phyloP scores from a whole-genome alignment of 179 eudicot species.

The Spinacia oleracea region DNA sequence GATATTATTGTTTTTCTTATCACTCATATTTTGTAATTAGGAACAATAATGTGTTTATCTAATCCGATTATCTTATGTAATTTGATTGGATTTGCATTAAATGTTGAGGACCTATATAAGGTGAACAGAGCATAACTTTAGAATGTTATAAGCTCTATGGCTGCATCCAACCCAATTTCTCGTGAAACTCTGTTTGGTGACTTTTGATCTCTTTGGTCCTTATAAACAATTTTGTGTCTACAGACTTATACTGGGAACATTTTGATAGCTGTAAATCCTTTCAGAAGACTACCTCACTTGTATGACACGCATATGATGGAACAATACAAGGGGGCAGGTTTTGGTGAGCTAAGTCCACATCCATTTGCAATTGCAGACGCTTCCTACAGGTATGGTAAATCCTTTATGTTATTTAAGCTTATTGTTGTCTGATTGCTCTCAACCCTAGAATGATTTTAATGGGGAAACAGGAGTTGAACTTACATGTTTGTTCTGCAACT shows the following conservation, averaged over 20 bases:
- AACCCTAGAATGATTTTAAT: not conserved
- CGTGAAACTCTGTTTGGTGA: not conserved
- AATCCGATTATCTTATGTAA: not conserved
- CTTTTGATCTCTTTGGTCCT: conserved; percentile 7
- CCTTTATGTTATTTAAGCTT: conserved; percentile 12
- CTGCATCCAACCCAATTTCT: not conserved
- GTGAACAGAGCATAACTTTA: not conserved
- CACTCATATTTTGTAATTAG: not conserved
- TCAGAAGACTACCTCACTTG: conserved; percentile 83
- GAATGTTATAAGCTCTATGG: conserved; percentile 12
- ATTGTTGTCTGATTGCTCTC: not conserved
- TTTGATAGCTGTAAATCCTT: conserved; percentile 95
- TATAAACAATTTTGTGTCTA: conserved; percentile 29
- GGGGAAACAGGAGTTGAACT: not conserved
- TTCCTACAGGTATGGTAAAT: conserved; percentile 62
- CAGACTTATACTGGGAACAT: conserved; percentile 97
- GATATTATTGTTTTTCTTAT: not conserved
- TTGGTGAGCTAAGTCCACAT: conserved; percentile 97
- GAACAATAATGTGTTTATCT: not conserved
- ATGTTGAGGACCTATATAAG: not conserved
- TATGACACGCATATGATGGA: conserved; percentile 98
- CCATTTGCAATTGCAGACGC: conserved; percentile 98
- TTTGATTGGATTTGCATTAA: not conserved
- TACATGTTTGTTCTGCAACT: not conserved
- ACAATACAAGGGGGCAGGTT: conserved; percentile 88